Evolutionary conservation across 345 rosid genomes (phyloP), one percentile per base, ranked within the genome.

Genomic region (Populus pruinosa): DNA sequence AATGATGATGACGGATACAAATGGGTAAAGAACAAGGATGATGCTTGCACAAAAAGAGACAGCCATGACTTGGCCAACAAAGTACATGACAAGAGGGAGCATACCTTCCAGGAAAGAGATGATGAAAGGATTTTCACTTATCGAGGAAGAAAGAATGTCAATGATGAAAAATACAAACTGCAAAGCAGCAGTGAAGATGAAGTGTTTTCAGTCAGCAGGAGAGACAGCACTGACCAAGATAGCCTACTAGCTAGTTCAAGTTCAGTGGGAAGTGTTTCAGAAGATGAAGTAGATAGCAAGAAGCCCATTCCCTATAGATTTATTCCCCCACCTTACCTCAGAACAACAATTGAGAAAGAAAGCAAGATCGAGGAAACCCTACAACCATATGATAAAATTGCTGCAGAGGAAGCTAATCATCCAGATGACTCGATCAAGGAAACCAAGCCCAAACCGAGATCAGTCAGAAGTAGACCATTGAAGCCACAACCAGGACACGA

Each of bases 361-460:
- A 71, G 80, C 81, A 82, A 74, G 70, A 63, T 39, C 14, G 79
- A 76, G 78, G 82, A 79, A 67, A 75, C 82, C 5, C 49, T 29
- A 39, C 67, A 72, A 71, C 49, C 83, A 77, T 80, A 41, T 21
- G 70, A 35, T 56, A 13, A 53, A 69, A 38, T 11, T 56, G 67
- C 76, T 74, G 78, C 62, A 6, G 82, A 61, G 13, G 79, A 79
- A 65, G 68, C 10, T 8, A 61, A 78, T 72, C 71, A 36, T 36
- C 61, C 39, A 39, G 79, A 80, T 79, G 83, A 79, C 18, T 71
- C 83, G 6, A 71, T 31, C 6, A 61, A 4, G 23, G 88, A 79
- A 72, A 56, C 86, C 5, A 85, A 83, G 78, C 85, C 92, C 70
- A 87, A 84, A 84, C 97, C 95, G 39, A 87, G 84, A 85, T 90